phyloP scores from a whole-genome alignment of 108 stramenopile genomes.

The Nitzschia sp. region DNA sequence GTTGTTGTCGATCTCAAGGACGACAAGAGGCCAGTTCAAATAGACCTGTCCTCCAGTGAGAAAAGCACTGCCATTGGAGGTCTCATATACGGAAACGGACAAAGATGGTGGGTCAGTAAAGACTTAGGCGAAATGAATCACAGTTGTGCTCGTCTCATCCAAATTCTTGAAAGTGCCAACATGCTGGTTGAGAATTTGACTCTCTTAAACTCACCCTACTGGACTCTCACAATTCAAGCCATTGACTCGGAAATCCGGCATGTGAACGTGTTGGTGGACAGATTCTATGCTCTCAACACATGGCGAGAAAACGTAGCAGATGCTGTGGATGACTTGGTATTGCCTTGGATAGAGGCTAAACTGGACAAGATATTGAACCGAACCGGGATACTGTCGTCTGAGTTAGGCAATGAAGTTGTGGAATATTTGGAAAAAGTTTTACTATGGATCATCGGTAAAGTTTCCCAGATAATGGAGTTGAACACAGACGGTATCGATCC shows the following conservation, averaged over 20 bases:
- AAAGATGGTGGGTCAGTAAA: conserved; percentile 35
- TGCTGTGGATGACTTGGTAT: too few relatives aligned
- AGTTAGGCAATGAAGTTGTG: too few relatives aligned
- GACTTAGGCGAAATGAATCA: conserved; percentile 14
- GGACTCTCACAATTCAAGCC: conserved; percentile 33
- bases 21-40: conserved; percentile 11
- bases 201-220: conserved; percentile 33
- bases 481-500: conserved; percentile 54
- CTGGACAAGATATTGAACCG: too few relatives aligned
- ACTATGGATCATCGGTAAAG: conserved; percentile 24
- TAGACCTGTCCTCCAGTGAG: neutral
- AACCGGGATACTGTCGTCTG: too few relatives aligned
- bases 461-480: conserved; percentile 32
- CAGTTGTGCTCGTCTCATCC: conserved; percentile 29
- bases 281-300: conserved; percentile 15
- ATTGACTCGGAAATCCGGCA: conserved; percentile 31
- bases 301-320: too few relatives aligned
- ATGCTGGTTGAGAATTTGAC: conserved; percentile 37
- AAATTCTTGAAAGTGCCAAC: conserved; percentile 20
- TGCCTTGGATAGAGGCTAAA: too few relatives aligned
- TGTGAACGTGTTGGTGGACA: conserved; percentile 36
- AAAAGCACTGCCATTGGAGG: neutral
- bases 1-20: conserved; percentile 15
- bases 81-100: conserved; percentile 37
- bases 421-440: too few relatives aligned